These are phyloP conservation scores for Rachicladosporium sp. DNA, from an alignment of 2,329 filamentous ascomycete genomes.

Conservation along the genomic window DNA sequence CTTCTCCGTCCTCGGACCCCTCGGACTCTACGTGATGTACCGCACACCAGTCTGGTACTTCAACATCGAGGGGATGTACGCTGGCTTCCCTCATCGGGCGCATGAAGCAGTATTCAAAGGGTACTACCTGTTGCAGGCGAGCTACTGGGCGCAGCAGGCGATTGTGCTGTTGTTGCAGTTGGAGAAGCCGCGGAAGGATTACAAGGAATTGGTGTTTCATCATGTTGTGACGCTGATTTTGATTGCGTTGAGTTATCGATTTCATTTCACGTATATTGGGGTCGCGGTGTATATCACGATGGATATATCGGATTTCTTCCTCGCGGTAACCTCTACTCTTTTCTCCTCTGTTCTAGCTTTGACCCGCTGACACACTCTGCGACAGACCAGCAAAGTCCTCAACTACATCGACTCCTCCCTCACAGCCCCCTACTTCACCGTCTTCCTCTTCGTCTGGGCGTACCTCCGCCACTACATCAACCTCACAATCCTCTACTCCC, in stretches of 20 bases:
- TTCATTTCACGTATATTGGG: slow-evolving; percentile 94
- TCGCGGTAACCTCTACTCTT: slow-evolving; percentile 53
- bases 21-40: slow-evolving; percentile 82
- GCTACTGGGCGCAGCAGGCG: slow-evolving; percentile 91
- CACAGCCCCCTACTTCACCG: slow-evolving; percentile 70
- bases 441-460: slow-evolving; percentile 75
- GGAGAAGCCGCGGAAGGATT: slow-evolving; percentile 91
- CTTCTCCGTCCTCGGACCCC: slow-evolving; percentile 70
- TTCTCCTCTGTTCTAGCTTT: not conserved
- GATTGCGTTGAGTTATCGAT: slow-evolving; percentile 79
- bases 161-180: slow-evolving; percentile 76
- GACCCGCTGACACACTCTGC: not conserved
- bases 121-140: slow-evolving; percentile 88
- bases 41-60: slow-evolving; percentile 92
- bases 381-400: slow-evolving; percentile 73
- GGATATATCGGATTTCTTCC: slow-evolving; percentile 90
- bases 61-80: slow-evolving; percentile 83
- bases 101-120: slow-evolving; percentile 80
- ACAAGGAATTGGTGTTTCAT: slow-evolving; percentile 82
- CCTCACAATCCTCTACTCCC: slow-evolving; percentile 60
- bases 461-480: slow-evolving; percentile 84
- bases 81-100: slow-evolving; percentile 69
- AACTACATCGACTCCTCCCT: slow-evolving; percentile 77
- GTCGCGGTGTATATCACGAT: slow-evolving; percentile 88
- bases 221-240: slow-evolving; percentile 79